A percentile compares a stretch with the other conserved stretches of the same genome.
These are phyloP conservation scores for Triticum turgidum DNA, from an alignment of 176 grass and related monocot species.

Conservation along the genomic window DNA sequence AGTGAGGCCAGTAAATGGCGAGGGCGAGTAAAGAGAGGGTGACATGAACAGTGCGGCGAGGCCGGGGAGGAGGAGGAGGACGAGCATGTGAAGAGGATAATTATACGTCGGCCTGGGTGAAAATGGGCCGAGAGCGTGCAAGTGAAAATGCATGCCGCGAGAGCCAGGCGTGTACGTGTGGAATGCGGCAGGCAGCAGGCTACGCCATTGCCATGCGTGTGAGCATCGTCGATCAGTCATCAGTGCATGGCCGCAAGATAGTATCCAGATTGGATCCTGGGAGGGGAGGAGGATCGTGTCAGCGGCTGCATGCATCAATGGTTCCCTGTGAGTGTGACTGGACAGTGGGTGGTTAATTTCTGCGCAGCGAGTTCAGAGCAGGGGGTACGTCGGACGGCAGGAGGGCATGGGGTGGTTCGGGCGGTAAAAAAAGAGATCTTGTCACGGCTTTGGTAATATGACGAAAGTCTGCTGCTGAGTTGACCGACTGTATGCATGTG, in stretches of 20 bases:
- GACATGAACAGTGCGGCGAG: conserved; percentile 26
- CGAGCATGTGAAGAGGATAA: conserved; percentile 56
- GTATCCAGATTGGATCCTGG: conserved; percentile 7
- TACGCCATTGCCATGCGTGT: background rate
- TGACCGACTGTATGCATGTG: conserved; percentile 40
- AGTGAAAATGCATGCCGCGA: background rate
- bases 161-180: background rate
- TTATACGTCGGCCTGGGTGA: conserved; percentile 15
- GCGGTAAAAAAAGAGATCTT: background rate
- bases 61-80: background rate
- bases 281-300: conserved; percentile 15
- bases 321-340: conserved; percentile 30
- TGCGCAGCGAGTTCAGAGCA: conserved; percentile 18
- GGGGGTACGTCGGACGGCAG: background rate
- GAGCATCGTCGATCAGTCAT: background rate
- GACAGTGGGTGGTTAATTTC: conserved; percentile 17
- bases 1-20: conserved; percentile 40
- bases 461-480: conserved; percentile 27
- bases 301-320: conserved; percentile 16
- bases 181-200: no score
- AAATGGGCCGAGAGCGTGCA: conserved; percentile 7
- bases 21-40: conserved; percentile 24
- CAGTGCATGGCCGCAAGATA: conserved; percentile 23
- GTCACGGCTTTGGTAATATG: background rate
- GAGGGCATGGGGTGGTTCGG: background rate